Evolutionary conservation across 83 land plant genomes (phyloP).

Genomic region (Picea engelmannii): DNA sequence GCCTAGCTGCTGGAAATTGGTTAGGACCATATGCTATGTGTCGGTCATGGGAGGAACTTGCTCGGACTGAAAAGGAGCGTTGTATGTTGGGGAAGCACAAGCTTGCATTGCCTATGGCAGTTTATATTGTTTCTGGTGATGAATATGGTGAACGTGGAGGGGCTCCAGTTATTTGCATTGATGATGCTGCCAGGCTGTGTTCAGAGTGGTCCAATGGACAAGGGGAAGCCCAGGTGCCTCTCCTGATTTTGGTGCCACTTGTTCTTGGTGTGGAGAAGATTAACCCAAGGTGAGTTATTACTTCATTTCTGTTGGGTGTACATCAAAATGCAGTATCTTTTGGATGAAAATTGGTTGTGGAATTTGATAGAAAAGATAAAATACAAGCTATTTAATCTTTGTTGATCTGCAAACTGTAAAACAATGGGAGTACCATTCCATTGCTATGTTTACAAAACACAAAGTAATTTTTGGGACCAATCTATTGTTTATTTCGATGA

Average conservation of each 20-base stretch:
- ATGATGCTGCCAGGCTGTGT: slow-evolving; percentile 67
- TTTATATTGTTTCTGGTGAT: slow-evolving; percentile 95
- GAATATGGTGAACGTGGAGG: slow-evolving; percentile 98
- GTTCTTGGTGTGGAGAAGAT: slow-evolving; percentile 90
- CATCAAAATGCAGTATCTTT: no score
- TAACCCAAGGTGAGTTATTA: slow-evolving; percentile 65
- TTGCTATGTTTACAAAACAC: background rate
- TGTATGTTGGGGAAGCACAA: slow-evolving; percentile 12
- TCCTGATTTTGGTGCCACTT: slow-evolving; percentile 81
- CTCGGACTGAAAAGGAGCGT: slow-evolving; percentile 40
- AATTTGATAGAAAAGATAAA: background rate
- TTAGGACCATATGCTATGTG: slow-evolving; percentile 97
- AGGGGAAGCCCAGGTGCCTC: slow-evolving; percentile 47
- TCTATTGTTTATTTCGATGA: background rate
- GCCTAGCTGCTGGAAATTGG: slow-evolving; percentile 93
- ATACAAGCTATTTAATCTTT: background rate
- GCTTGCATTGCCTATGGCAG: slow-evolving; percentile 62
- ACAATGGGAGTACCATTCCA: background rate
- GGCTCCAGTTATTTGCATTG: slow-evolving; percentile 88
- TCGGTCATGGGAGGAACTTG: slow-evolving; percentile 84
- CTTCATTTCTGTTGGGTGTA: no score
- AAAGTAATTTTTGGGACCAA: background rate
- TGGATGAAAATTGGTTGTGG: background rate
- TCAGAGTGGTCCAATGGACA: slow-evolving; percentile 33
- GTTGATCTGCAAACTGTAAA: background rate